Conservation (phyloP, 257 asterid genomes). For the Forsythia viridissima region DNA sequence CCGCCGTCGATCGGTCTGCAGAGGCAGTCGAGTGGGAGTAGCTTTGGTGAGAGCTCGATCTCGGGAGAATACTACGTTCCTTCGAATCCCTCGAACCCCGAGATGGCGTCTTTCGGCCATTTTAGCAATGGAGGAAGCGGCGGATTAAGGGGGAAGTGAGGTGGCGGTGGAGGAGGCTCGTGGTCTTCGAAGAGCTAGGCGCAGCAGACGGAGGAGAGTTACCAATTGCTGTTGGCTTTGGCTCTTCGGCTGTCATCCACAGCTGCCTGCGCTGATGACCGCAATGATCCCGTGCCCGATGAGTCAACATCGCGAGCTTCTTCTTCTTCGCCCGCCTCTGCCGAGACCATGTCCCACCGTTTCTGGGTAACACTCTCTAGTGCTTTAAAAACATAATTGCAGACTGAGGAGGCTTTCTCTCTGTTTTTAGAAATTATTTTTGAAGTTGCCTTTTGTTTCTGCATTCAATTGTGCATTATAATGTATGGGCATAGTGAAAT, state of each 20-base stretch:
- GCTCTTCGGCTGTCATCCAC: constrained; percentile 83
- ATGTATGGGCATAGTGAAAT: background rate
- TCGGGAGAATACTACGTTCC: constrained; percentile 74
- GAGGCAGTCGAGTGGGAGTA: constrained; percentile 92
- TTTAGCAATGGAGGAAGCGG: constrained; percentile 47
- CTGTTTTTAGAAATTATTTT: background rate
- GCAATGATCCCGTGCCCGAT: constrained; percentile 66
- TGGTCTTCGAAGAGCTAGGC: constrained; percentile 91
- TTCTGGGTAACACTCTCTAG: constrained; percentile 63
- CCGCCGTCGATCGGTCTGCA: constrained; percentile 60
- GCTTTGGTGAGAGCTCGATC: constrained; percentile 80
- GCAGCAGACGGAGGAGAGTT: constrained; percentile 97
- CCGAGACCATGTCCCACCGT: constrained; percentile 79
- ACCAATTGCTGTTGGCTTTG: constrained; percentile 86
- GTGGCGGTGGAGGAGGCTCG: constrained; percentile 49
- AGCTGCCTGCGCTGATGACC: constrained; percentile 81
- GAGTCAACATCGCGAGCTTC: constrained; percentile 48
- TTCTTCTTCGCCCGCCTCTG: constrained; percentile 38
- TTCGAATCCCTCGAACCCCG: constrained; percentile 56
- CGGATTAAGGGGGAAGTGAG: constrained; percentile 36
- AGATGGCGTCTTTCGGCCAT: constrained; percentile 24
- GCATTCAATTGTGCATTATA: background rate
- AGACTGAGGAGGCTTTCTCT: background rate
- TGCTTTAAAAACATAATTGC: background rate
- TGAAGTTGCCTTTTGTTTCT: background rate